phyloP scores from a whole-genome alignment of 2,329 filamentous ascomycete genomes.

The Talaromyces piceae region DNA sequence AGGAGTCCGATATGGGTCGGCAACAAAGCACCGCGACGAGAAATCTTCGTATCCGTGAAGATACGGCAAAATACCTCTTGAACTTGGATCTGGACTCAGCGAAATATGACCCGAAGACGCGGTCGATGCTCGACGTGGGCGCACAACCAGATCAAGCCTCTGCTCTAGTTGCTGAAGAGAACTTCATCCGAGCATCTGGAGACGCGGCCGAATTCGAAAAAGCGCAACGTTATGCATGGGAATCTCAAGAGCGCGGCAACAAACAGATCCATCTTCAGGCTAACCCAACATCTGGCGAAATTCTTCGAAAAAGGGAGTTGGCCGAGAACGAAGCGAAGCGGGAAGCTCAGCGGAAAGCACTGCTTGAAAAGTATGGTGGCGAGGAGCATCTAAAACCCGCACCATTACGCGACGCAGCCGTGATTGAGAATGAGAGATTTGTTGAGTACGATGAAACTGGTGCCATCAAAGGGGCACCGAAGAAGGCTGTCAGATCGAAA shows the following conservation, averaged over 20 bases:
- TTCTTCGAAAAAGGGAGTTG: conserved; percentile 69
- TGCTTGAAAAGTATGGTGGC: conserved; percentile 77
- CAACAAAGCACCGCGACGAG: conserved; percentile 85
- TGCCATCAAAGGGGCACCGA: conserved; percentile 77
- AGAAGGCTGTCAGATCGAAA: conserved; percentile 73
- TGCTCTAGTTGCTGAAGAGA: conserved; percentile 81
- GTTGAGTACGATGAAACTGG: conserved; percentile 93
- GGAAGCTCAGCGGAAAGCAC: conserved; percentile 58
- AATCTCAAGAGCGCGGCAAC: conserved; percentile 75
- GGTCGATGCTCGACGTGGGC: conserved; percentile 79
- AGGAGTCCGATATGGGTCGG: conserved; percentile 93
- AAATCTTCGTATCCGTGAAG: conserved; percentile 85
- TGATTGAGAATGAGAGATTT: conserved; percentile 76
- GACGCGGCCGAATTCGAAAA: conserved; percentile 89
- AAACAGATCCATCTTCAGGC: conserved; percentile 86
- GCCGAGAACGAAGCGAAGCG: conserved; percentile 65
- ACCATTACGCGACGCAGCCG: conserved; percentile 57
- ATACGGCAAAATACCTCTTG: conserved; percentile 92
- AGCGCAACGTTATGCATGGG: conserved; percentile 89
- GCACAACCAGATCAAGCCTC: conserved; percentile 74
- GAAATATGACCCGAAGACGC: conserved; percentile 94
- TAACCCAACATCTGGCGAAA: conserved; percentile 88
- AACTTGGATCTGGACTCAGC: conserved; percentile 95
- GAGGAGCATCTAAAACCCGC: conserved; percentile 56
- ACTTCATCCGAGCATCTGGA: conserved; percentile 79